Evolutionary conservation across 805 yeast genomes (phyloP).

Genomic region (Saccharomycopsis selenospora): DNA sequence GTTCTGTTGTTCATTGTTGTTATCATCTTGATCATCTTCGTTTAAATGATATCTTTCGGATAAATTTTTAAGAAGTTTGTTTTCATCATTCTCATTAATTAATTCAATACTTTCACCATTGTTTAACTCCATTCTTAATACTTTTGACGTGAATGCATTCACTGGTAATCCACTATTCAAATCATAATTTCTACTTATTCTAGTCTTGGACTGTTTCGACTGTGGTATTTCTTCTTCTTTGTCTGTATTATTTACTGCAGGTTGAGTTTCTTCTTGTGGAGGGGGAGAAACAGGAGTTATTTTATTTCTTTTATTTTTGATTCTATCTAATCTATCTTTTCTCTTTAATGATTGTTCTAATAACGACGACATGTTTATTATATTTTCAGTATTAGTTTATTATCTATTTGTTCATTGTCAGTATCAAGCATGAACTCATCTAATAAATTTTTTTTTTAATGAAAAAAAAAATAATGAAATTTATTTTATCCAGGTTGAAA

Average conservation of each 20-base stretch:
- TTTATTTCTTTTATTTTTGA: conserved; percentile 5
- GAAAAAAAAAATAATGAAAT: not conserved
- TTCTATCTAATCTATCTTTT: conserved; percentile 3
- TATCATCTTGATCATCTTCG: not conserved
- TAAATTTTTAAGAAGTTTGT: not conserved
- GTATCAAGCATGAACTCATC: not conserved
- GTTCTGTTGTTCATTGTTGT: not conserved
- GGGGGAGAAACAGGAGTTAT: not conserved
- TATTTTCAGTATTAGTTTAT: not conserved
- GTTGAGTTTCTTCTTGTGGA: not conserved
- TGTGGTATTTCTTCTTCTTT: not conserved
- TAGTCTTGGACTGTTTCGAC: not conserved
- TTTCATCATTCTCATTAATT: not conserved
- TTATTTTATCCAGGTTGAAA: not conserved
- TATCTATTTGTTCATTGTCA: not conserved
- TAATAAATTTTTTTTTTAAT: not conserved
- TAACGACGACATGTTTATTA: not conserved
- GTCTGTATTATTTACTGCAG: not conserved
- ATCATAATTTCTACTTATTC: conserved; percentile 3
- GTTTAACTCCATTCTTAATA: not conserved
- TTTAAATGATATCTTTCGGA: conserved; percentile 2
- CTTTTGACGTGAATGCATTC: conserved; percentile 2
- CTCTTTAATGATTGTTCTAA: conserved; percentile 8
- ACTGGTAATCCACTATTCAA: not conserved
- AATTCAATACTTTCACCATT: conserved; percentile 6